Conservation (phyloP, 768 basidiomycete species). For the Boletus pseudopeckii region DNA sequence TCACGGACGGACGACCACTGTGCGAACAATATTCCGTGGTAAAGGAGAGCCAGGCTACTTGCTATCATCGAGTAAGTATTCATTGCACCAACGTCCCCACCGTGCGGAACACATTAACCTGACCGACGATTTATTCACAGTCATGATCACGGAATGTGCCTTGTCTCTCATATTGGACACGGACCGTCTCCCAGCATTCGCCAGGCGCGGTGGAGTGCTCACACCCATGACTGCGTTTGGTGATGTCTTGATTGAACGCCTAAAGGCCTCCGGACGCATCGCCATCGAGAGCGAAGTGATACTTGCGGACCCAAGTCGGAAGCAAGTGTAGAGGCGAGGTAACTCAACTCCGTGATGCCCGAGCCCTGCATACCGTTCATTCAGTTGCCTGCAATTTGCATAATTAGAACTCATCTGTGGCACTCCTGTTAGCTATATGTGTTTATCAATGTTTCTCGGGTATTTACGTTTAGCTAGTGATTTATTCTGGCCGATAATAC, state of each 20-base stretch:
- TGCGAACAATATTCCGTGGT: conserved; percentile 59
- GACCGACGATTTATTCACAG: conserved; percentile 33
- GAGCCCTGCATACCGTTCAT: background rate
- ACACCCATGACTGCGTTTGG: conserved; percentile 86
- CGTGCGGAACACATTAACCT: background rate
- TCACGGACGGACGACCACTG: conserved; percentile 37
- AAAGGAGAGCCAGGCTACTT: conserved; percentile 77
- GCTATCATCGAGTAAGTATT: conserved; percentile 7
- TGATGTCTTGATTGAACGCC: conserved; percentile 63
- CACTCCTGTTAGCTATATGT: background rate
- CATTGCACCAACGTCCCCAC: background rate
- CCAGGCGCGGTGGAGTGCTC: conserved; percentile 68
- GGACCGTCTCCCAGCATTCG: conserved; percentile 54
- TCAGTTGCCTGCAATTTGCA: background rate
- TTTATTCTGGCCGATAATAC: background rate
- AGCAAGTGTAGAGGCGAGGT: conserved; percentile 4
- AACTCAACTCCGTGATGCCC: background rate
- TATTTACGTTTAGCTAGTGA: background rate
- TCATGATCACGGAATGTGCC: conserved; percentile 77
- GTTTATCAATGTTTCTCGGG: background rate
- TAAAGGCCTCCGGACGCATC: conserved; percentile 57
- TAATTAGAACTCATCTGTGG: background rate
- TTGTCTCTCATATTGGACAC: conserved; percentile 61
- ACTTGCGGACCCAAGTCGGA: conserved; percentile 7
- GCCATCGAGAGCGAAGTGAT: conserved; percentile 53